Percentiles rank a stretch among this genome's conserved stretches.
These are phyloP conservation scores for Phylloporus sp. DNA, from an alignment of 768 basidiomycete species.

Conservation along the genomic window DNA sequence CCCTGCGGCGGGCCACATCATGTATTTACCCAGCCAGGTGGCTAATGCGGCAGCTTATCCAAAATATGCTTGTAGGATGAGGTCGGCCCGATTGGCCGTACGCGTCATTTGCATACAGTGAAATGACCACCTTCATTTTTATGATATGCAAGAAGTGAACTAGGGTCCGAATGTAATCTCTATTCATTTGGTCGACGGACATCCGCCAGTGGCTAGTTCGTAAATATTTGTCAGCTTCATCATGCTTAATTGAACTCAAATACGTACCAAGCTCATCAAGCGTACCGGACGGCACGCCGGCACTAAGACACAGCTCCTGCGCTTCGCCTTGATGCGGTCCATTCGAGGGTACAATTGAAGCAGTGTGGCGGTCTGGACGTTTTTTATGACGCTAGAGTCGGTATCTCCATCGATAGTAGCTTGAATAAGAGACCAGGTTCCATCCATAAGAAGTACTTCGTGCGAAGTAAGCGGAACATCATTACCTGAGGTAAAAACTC, in stretches of 20 bases:
- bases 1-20: slow-evolving; percentile 10
- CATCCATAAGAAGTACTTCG: slow-evolving; percentile 10
- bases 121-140: slow-evolving; percentile 18
- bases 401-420: slow-evolving; percentile 2
- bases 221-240: slow-evolving; percentile 21
- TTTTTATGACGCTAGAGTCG: slow-evolving; percentile 3
- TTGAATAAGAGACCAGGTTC: slow-evolving; percentile 7
- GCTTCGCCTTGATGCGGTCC: slow-evolving; percentile 8
- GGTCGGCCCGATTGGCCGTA: slow-evolving; percentile 5
- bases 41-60: slow-evolving; percentile 3
- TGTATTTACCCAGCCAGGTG: slow-evolving; percentile 11
- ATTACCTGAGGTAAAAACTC: not conserved
- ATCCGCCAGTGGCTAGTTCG: slow-evolving; percentile 13
- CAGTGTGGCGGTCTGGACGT: slow-evolving; percentile 2
- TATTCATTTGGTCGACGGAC: slow-evolving; percentile 14
- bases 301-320: slow-evolving; percentile 13
- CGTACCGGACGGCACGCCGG: slow-evolving; percentile 14
- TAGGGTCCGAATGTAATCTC: slow-evolving; percentile 22
- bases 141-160: slow-evolving; percentile 14
- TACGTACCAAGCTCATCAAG: slow-evolving; percentile 14
- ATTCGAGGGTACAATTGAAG: slow-evolving; percentile 8
- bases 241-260: slow-evolving; percentile 1
- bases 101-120: slow-evolving; percentile 9
- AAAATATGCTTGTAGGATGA: slow-evolving; percentile 12
- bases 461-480: slow-evolving; percentile 4